Percentiles rank a stretch among this genome's conserved stretches.
Conservation (phyloP, 805 yeast species). For the Pichia thaimueangensis region DNA sequence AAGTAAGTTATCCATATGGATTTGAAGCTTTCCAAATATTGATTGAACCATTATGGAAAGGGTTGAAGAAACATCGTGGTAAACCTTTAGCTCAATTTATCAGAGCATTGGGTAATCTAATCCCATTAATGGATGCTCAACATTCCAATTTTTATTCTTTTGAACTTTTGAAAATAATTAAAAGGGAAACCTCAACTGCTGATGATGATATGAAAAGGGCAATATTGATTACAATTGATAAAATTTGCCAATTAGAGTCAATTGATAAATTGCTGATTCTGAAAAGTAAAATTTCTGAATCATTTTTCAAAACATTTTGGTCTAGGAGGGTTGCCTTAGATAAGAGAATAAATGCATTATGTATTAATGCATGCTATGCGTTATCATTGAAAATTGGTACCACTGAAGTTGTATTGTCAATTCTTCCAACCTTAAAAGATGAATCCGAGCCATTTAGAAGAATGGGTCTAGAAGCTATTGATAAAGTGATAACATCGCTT, state of each 20-base stretch:
- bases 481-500: constrained; percentile 42
- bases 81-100: constrained; percentile 68
- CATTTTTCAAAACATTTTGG: constrained; percentile 75
- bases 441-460: constrained; percentile 73
- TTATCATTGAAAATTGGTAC: constrained; percentile 66
- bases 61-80: constrained; percentile 72
- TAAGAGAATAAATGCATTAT: constrained; percentile 46
- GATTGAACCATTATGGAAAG: constrained; percentile 75
- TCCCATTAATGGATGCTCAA: constrained; percentile 84
- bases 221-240: constrained; percentile 60
- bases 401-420: constrained; percentile 47
- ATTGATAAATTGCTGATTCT: constrained; percentile 45
- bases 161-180: constrained; percentile 60
- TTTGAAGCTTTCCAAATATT: constrained; percentile 75
- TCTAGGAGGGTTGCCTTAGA: constrained; percentile 73
- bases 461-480: constrained; percentile 71
- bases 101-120: constrained; percentile 68
- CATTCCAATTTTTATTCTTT: constrained; percentile 71
- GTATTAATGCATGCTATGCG: constrained; percentile 64
- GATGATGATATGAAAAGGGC: constrained; percentile 84
- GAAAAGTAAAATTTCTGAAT: constrained; percentile 44
- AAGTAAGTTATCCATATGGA: constrained; percentile 80
- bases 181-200: constrained; percentile 70
- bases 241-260: constrained; percentile 56
- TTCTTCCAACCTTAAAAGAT: constrained; percentile 63